These are phyloP conservation scores for Mortierella sp. DNA, from an alignment of 371 early-diverging fungal genomes.

Conservation along the genomic window DNA sequence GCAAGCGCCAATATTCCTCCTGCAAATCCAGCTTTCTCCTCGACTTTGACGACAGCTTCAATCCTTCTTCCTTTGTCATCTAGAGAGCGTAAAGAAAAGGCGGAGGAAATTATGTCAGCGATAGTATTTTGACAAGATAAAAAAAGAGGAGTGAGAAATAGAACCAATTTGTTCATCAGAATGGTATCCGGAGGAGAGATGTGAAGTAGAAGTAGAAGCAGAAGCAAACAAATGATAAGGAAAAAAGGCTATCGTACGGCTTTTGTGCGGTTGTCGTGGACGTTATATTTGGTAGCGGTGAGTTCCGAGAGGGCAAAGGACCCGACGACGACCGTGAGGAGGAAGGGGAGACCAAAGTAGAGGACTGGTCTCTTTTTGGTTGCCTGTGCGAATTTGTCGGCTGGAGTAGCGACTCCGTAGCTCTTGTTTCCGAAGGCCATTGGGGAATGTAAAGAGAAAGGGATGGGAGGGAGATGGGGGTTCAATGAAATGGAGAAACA, in stretches of 20 bases:
- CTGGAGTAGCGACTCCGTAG: conserved; percentile 42
- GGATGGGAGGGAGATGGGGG: too few relatives aligned
- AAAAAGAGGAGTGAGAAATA: too few relatives aligned
- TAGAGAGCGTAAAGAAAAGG: neutral
- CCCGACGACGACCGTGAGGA: conserved; percentile 44
- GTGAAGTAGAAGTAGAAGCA: too few relatives aligned
- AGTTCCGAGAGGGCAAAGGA: conserved; percentile 52
- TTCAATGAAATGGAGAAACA: neutral
- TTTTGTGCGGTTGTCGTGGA: conserved; percentile 50
- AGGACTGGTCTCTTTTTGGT: conserved; percentile 46
- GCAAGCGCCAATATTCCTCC: conserved; percentile 52
- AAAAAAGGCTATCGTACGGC: conserved; percentile 12
- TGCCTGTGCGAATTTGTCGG: conserved; percentile 34
- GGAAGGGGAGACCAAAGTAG: conserved; percentile 47
- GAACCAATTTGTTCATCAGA: too few relatives aligned
- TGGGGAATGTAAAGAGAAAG: too few relatives aligned
- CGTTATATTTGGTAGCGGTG: conserved; percentile 52
- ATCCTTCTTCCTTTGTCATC: conserved; percentile 51
- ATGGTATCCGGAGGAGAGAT: too few relatives aligned
- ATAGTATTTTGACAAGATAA: too few relatives aligned
- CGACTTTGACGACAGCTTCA: conserved; percentile 32
- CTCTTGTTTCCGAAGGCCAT: conserved; percentile 47
- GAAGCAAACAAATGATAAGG: neutral
- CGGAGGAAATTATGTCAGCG: too few relatives aligned
- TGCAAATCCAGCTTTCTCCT: conserved; percentile 47